These are phyloP conservation scores for Panus rudis DNA, from an alignment of 768 basidiomycete genomes.

Conservation along the genomic window DNA sequence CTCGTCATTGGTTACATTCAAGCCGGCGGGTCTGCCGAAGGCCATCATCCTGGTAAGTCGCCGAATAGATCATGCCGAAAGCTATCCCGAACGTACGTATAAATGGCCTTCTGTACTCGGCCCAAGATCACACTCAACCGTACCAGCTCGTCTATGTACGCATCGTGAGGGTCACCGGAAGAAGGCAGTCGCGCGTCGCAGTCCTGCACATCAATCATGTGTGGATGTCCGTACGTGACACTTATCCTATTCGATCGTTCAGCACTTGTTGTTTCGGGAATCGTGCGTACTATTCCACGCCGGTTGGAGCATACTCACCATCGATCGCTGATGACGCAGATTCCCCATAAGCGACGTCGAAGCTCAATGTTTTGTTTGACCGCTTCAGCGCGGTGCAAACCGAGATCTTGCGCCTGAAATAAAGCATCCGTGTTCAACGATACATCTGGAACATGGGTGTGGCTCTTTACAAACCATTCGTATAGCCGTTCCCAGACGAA, in stretches of 20 bases:
- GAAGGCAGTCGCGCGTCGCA: conserved; percentile 93
- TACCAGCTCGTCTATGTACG: conserved; percentile 88
- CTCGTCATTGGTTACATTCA: conserved; percentile 79
- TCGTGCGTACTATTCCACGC: background rate
- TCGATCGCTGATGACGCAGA: conserved; percentile 90
- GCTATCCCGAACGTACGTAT: conserved; percentile 45
- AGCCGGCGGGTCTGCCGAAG: conserved; percentile 67
- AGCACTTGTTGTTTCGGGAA: conserved; percentile 3
- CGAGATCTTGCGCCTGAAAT: conserved; percentile 87
- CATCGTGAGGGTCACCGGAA: conserved; percentile 69
- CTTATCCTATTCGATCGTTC: conserved; percentile 53
- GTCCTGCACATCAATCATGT: conserved; percentile 94
- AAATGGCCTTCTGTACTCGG: conserved; percentile 86
- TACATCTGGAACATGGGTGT: conserved; percentile 1
- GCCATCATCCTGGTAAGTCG: conserved; percentile 4
- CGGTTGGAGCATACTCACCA: conserved; percentile 48
- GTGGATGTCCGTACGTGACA: conserved; percentile 86
- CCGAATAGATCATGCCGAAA: conserved; percentile 6
- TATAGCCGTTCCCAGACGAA: conserved; percentile 82
- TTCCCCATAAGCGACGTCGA: conserved; percentile 86
- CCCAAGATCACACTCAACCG: conserved; percentile 89
- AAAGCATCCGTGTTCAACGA: conserved; percentile 2
- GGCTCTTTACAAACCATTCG: conserved; percentile 66
- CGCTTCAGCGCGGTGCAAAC: conserved; percentile 87
- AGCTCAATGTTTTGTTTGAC: conserved; percentile 81